Base-by-base conservation (phyloP, 1,139 yeast genomes). In the Blastobotrys arbuscula region DNA sequence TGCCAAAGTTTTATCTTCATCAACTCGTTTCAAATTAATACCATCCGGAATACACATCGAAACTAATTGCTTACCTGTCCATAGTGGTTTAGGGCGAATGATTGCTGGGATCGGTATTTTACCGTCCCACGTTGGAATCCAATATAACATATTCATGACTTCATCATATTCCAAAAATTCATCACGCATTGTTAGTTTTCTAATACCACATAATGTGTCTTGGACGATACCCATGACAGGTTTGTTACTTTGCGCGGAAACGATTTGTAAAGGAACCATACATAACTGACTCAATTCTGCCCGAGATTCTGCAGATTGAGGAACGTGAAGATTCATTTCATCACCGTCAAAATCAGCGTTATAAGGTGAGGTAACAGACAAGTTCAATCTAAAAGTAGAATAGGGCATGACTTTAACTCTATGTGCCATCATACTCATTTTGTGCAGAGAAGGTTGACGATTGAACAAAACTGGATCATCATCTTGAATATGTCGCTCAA, bases 361-460 rank as follows among this genome's bases (percentile, higher is more conserved):
- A 71, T 94, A 94, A 23, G 99, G 99, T 15, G 97, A 88, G 0
- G 98, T 92, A 45, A 92, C 98, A 15, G 97, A 92, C 66, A 94
- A 75, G 66, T 92, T 94, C 72, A 94, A 76, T 72, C 99, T 82
- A 75, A 94, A 94, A 0, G 99, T 92, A 3, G 97, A 90, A 66
- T 90, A 94, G 13, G 99, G 99, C 96, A 94, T 90, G 46, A 92
- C 98, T 66, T 87, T 89, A 37, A 92, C 98, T 72, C 97, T 80
- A 67, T 94, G 99, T n/a, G 97, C 96, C 98, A 94, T 94, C 98
- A 94, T 94, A 53, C 97, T 89, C 97, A 94, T 92, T 71, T 94
- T 94, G 73, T 94, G 99, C 70, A 94, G 76, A 33, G 98, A 92
- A 47, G 99, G 98, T 73, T 94, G 99, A 77, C 99, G 96, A 68